These are phyloP conservation scores for Coniosporium apollinis DNA, from an alignment of 495 filamentous ascomycete species.

Conservation along the genomic window DNA sequence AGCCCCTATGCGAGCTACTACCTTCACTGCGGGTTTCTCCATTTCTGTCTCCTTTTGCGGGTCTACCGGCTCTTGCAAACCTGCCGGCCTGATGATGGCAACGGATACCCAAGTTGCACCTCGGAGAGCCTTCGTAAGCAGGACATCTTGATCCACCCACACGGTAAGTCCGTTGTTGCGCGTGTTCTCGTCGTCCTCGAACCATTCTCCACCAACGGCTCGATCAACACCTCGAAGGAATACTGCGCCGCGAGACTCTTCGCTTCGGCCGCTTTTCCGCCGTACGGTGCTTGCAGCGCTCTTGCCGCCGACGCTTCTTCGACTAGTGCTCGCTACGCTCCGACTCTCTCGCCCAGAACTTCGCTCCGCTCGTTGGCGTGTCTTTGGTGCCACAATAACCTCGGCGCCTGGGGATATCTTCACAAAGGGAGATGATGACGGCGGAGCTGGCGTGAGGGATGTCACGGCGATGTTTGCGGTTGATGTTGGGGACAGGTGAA, in stretches of 20 bases:
- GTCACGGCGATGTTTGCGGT: conserved; percentile 81
- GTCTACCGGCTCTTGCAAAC: conserved; percentile 57
- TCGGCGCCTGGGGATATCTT: conserved; percentile 89
- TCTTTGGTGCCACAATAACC: conserved; percentile 91
- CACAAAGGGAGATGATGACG: conserved; percentile 58
- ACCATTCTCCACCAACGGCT: conserved; percentile 46
- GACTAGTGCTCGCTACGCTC: conserved; percentile 53
- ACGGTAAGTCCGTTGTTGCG: conserved; percentile 50
- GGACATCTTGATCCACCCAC: conserved; percentile 67
- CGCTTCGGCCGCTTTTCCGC: conserved; percentile 28
- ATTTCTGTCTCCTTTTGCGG: conserved; percentile 36
- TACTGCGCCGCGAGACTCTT: conserved; percentile 14
- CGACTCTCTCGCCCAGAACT: conserved; percentile 40
- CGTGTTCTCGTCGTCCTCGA: conserved; percentile 41
- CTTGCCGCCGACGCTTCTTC: conserved; percentile 52
- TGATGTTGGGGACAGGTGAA: conserved; percentile 90
- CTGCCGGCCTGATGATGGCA: conserved; percentile 63
- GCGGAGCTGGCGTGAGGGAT: conserved; percentile 54
- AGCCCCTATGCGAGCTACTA: conserved; percentile 54
- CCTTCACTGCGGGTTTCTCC: conserved; percentile 45
- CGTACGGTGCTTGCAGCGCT: conserved; percentile 53
- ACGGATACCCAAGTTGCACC: conserved; percentile 57
- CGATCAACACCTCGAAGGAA: conserved; percentile 60
- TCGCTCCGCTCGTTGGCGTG: conserved; percentile 39
- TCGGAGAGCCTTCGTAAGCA: conserved; percentile 49